Conservation (phyloP, 306 rosid genomes). For the Pterocarpus macrocarpus region DNA sequence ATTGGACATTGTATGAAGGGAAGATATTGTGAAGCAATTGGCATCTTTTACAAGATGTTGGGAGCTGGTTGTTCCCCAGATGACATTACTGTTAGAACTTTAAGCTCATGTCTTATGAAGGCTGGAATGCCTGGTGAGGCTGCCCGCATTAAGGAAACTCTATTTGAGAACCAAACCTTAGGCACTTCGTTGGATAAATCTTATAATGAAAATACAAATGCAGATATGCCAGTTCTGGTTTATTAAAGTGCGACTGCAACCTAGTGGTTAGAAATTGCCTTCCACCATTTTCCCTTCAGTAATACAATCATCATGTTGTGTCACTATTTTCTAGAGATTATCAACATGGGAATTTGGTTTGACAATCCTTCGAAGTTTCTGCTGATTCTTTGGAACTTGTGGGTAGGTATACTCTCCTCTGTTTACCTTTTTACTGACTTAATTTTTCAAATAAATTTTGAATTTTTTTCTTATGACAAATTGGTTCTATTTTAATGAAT, state of each 20-base stretch:
- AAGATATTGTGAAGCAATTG: slow-evolving; percentile 74
- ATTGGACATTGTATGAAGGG: slow-evolving; percentile 94
- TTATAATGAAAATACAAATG: slow-evolving; percentile 47
- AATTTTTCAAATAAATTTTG: slow-evolving; percentile 12
- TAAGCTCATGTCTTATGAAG: slow-evolving; percentile 79
- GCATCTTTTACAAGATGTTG: slow-evolving; percentile 78
- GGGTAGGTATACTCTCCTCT: slow-evolving; percentile 27
- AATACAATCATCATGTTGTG: slow-evolving; percentile 40
- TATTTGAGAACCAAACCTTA: slow-evolving; percentile 49
- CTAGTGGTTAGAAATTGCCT: slow-evolving; percentile 19
- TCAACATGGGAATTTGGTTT: slow-evolving; percentile 25
- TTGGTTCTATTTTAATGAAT: neutral
- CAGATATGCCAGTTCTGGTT: slow-evolving; percentile 59
- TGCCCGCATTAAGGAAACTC: slow-evolving; percentile 58
- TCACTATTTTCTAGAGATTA: slow-evolving; percentile 11
- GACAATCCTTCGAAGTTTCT: slow-evolving; percentile 26
- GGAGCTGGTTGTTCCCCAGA: slow-evolving; percentile 75
- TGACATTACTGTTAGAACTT: slow-evolving; percentile 66
- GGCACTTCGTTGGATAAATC: slow-evolving; percentile 30
- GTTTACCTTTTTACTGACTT: neutral
- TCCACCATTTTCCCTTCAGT: slow-evolving; percentile 31
- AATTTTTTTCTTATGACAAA: neutral
- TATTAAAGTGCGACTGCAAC: slow-evolving; percentile 38
- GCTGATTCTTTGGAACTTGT: slow-evolving; percentile 11
- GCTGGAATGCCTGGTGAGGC: slow-evolving; percentile 90